A percentile compares a stretch with the other conserved stretches of the same genome.
Conservation (phyloP, 2,329 filamentous ascomycete genomes). For the Paracorniculantispora psalliotae region DNA sequence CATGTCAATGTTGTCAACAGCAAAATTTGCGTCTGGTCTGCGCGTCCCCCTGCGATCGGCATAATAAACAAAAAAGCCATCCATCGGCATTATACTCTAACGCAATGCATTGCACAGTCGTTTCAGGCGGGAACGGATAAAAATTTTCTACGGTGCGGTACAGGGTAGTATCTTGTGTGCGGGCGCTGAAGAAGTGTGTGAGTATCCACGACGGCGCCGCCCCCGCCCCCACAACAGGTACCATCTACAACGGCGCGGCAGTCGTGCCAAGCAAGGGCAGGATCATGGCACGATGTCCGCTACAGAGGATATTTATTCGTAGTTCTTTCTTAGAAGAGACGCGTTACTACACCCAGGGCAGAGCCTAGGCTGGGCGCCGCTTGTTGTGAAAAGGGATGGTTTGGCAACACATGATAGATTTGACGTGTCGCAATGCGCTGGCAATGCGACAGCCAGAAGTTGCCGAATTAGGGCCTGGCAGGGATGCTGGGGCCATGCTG, state of each 20-base stretch:
- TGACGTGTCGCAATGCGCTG: neutral
- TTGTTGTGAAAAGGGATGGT: neutral
- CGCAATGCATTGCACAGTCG: neutral
- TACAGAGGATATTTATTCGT: neutral
- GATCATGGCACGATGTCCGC: neutral
- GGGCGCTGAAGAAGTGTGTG: too few species aligned
- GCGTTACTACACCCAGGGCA: too few species aligned
- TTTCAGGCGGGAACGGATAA: neutral
- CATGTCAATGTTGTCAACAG: too few species aligned
- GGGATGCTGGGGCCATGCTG: neutral
- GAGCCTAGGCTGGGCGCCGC: too few species aligned
- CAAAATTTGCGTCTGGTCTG: too few species aligned
- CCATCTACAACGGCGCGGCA: neutral
- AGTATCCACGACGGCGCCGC: neutral
- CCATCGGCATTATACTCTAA: neutral
- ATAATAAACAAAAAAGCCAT: neutral
- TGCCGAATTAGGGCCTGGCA: neutral
- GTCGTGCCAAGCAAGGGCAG: neutral
- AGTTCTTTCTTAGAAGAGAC: too few species aligned
- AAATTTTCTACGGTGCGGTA: neutral
- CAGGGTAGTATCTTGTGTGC: neutral
- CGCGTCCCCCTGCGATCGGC: too few species aligned
- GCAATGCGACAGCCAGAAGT: neutral
- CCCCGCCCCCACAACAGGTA: slow-evolving; percentile 3
- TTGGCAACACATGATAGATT: neutral